Evolutionary conservation across 768 basidiomycete species (phyloP), one percentile per base, ranked within the genome.

Genomic region (Mycena albidolilacea): DNA sequence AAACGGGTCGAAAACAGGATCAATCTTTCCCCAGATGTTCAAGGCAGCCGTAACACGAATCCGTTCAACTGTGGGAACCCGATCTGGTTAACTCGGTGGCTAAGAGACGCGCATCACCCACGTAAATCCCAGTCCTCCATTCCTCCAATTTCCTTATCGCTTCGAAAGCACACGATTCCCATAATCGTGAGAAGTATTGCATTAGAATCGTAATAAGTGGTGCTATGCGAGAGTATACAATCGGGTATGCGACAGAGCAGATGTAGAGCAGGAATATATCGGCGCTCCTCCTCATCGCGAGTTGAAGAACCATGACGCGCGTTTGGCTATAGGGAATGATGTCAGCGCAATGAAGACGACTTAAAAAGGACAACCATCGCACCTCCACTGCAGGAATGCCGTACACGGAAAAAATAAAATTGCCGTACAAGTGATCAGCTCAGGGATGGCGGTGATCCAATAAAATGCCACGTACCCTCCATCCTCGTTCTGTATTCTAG

Each of bases 261-360:
- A 71, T 66, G 55, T 46, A 75, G 39, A 77, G 67, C 65, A 79
- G 65, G 74, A 68, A 75, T 67, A 67, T 23, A 30, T 23, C 21
- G 50, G n/a, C 30, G 46, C 52, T 17, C 62, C 76, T 71, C 52
- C 78, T 89, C 84, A 92, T 81, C 93, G 91, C 76, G 93, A 91
- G 82, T 92, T 93, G 88, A 96, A 96, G 84, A 96, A 96, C 95
- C 95, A 96, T 70, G 95, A 96, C 64, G 95, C 94, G 73, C 95
- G 94, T 85, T 96, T 96, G 76, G 93, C 94, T 95, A 83, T 48
- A 77, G 76, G 15, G 12, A 35, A 57, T 72, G 23, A 61, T 64
- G 70, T 80, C 48, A 78, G 75, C 48, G 70, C 64, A 70, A 70
- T 59, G 64, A 69, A 78, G 75, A 74, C 72, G 57, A 66, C 37